Conservation (phyloP, 768 basidiomycete genomes). For the Epithele typhae region DNA sequence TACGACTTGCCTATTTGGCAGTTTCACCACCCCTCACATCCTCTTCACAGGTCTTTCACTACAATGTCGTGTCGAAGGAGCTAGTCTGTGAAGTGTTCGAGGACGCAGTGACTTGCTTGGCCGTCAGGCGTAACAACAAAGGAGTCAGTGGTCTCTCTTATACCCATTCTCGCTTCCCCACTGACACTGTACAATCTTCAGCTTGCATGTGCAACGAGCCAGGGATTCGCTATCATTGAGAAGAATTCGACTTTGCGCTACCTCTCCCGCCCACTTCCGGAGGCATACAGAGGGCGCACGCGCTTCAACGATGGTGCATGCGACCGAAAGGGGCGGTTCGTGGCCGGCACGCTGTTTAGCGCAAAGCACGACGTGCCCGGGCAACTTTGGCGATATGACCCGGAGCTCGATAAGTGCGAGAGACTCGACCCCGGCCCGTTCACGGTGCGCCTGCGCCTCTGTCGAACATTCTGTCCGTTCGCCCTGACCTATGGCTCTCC, state of each 20-base stretch:
- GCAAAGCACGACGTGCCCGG: slow-evolving; percentile 48
- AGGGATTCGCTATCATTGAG: slow-evolving; percentile 51
- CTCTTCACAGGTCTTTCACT: slow-evolving; percentile 46
- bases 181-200: slow-evolving; percentile 20
- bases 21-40: not conserved
- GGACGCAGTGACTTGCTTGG: slow-evolving; percentile 55
- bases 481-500: not conserved
- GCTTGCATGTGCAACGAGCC: slow-evolving; percentile 57
- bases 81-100: slow-evolving; percentile 46
- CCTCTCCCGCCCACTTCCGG: slow-evolving; percentile 48
- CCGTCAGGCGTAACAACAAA: slow-evolving; percentile 40
- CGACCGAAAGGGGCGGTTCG: slow-evolving; percentile 58
- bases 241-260: slow-evolving; percentile 39
- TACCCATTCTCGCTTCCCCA: slow-evolving; percentile 3
- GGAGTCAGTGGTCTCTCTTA: slow-evolving; percentile 34
- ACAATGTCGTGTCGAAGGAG: slow-evolving; percentile 37
- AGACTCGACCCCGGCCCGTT: slow-evolving; percentile 62
- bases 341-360: slow-evolving; percentile 59
- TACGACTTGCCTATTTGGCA: slow-evolving; percentile 13
- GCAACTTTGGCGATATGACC: slow-evolving; percentile 56
- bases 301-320: slow-evolving; percentile 74
- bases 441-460: slow-evolving; percentile 45
- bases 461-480: slow-evolving; percentile 4
- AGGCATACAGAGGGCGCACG: slow-evolving; percentile 36
- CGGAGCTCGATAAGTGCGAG: slow-evolving; percentile 39